Evolutionary conservation across 345 rosid species (phyloP).

Genomic region (Salix purpurea): DNA sequence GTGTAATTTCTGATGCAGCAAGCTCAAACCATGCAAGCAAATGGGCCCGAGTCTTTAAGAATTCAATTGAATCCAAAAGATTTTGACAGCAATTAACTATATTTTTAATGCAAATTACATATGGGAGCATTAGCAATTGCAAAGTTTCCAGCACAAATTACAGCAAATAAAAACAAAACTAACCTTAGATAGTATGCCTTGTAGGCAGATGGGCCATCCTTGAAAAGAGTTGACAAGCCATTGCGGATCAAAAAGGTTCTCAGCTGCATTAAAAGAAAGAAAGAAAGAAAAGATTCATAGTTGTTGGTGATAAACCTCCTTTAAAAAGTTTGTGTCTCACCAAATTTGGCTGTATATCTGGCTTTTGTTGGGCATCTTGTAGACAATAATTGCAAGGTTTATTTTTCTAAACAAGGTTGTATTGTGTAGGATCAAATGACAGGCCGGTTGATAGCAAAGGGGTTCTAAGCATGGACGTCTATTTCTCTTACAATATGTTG

Average conservation of each 20-base stretch:
- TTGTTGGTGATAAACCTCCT: too few relatives aligned
- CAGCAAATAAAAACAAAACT: slow-evolving; percentile 5
- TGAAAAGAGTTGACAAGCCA: slow-evolving; percentile 77
- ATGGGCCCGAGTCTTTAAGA: too few relatives aligned
- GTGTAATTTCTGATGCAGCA: too few relatives aligned
- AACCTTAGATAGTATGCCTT: slow-evolving; percentile 70
- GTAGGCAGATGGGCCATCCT: slow-evolving; percentile 85
- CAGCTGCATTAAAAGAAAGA: slow-evolving; percentile 40
- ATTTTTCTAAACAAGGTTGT: not conserved
- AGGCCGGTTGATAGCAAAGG: too few relatives aligned
- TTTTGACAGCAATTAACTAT: too few relatives aligned
- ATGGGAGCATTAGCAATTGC: too few relatives aligned
- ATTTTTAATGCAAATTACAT: too few relatives aligned
- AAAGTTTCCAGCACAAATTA: not conserved
- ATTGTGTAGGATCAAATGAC: not conserved
- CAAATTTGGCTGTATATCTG: fast-evolving
- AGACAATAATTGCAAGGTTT: not conserved
- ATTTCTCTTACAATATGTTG: not conserved
- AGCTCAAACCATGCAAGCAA: too few relatives aligned
- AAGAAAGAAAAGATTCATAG: not conserved
- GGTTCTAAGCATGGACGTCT: too few relatives aligned
- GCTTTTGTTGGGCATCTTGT: not conserved
- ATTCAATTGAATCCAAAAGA: too few relatives aligned
- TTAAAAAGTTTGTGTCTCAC: too few relatives aligned
- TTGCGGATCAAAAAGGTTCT: slow-evolving; percentile 95